Evolutionary conservation across 2,329 filamentous ascomycete genomes (phyloP), one percentile per base, ranked within the genome.

Genomic region (Aspergillus texensis): DNA sequence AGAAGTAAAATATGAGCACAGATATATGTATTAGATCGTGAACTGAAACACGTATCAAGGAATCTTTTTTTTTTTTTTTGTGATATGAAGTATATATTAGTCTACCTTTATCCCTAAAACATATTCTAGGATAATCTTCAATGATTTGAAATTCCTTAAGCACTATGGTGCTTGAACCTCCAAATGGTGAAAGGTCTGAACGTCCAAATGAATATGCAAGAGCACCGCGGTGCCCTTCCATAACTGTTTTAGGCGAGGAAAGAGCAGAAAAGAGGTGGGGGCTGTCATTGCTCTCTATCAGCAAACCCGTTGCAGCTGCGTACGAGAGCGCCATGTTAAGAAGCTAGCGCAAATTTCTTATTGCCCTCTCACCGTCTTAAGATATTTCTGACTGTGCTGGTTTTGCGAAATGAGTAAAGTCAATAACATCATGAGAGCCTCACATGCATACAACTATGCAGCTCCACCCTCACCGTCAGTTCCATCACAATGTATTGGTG

Each of bases 401-500:
- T 21, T 19, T 50, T 19, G 16, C 24, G 26, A 28, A 50, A 30
- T 26, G 16, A 28, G 19, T 32, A 34, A 50, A 50, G 46, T 48
- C 45, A 28, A 24, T 3, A 26, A 16, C 28, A 48, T 14, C 45
- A 48, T 14, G 45, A 48, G 24, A 48, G 24, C 12, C n/a, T 16
- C n/a, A 50, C 26, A 30, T 50, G 26, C 46, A 50, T 50, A 50
- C 12, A 30, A n/a, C 14, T 50, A 9, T 30, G 46, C 46, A 32
- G 14, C 46, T 50, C 46, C 46, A 50, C 19, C 6, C 19, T 58
- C 56, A 48, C 56, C 41, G 56, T 58, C 56, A 58, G 16, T 58
- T 48, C 56, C 6, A 39, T n/a, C 36, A 26, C 19, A 46, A 34
- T 58, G 60, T 50, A 54, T 58, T 54, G 28, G 48, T 52, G 19